Evolutionary conservation across 495 filamentous ascomycete species (phyloP), one percentile per base, ranked within the genome.

Genomic region (Filosporella fistucella): DNA sequence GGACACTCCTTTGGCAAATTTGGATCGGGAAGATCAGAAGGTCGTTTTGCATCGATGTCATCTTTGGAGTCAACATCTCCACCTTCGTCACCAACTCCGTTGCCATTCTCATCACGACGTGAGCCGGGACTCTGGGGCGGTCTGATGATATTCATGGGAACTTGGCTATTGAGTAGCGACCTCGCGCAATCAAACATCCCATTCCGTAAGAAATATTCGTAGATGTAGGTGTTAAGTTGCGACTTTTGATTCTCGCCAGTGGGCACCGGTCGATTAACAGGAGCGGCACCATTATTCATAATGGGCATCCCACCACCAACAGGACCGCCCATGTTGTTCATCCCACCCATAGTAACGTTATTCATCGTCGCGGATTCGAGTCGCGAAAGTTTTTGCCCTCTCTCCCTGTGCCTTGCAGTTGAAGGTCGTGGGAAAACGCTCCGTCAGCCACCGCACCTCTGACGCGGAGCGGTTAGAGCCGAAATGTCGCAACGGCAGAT

Each of bases 141-240:
- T 51, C 80, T 81, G 18, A 73, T 69, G 33, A 78, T 63, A 28
- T 78, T 78, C 28, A 84, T 64, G 4, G 69, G 62, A 26, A 72
- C 66, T 21, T 85, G 79, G 40, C 78, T 84, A 41, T 78, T 74
- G 37, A 87, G 64, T 30, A 96, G 69, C 14, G 81, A 75, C 56
- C 84, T 79, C 47, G 93, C 93, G 54, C 83, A 82, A 42, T 90
- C 85, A 56, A 78, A 84, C 73, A 94, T 84, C 42, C 77, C 76
- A 63, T 88, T 84, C 59, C 85, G 85, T 30, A 95, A 66, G 47
- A 98, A 90, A 63, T 97, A 96, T 57, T 96, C 90, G 72, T 97
- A 97, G 49, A 98, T 98, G 63, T 91, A 95, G 2, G 89, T 95
- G 68, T 97, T 94, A 23, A 97, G 81, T 49, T 48, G 51, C 47